phyloP scores from a whole-genome alignment of 2,329 filamentous ascomycete species.

The Ophiocordyceps unilateralis region DNA sequence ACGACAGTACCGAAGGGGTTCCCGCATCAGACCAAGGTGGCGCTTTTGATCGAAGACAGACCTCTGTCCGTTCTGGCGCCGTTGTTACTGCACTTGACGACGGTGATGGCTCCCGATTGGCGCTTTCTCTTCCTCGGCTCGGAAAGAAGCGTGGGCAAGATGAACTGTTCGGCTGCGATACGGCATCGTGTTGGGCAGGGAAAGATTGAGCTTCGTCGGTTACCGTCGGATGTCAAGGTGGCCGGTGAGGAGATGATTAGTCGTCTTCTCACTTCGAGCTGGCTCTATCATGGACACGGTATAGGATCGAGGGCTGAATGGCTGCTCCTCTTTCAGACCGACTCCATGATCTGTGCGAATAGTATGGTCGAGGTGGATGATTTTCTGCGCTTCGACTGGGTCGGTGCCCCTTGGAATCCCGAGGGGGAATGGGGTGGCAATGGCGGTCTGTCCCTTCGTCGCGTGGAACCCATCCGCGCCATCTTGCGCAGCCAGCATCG shows the following conservation, averaged over 20 bases:
- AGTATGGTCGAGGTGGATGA: constrained; percentile 27
- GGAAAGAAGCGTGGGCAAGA: constrained; percentile 21
- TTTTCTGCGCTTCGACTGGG: constrained; percentile 35
- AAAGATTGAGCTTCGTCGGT: constrained; percentile 32
- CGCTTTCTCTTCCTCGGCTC: constrained; percentile 39
- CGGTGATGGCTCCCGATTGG: constrained; percentile 39
- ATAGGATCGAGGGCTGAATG: constrained; percentile 34
- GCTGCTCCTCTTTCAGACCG: constrained; percentile 36
- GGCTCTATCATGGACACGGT: constrained; percentile 32
- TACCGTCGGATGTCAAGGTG: constrained; percentile 34
- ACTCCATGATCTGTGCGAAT: constrained; percentile 39
- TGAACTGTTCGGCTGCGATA: constrained; percentile 29
- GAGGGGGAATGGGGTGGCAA: constrained; percentile 28
- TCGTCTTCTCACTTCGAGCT: constrained; percentile 31
- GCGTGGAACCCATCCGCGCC: constrained; percentile 35
- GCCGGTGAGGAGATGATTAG: constrained; percentile 33
- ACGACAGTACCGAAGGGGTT: neutral
- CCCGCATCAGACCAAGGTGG: constrained; percentile 23
- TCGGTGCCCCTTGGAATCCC: constrained; percentile 31
- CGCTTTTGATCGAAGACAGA: constrained; percentile 37
- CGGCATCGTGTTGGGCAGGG: constrained; percentile 22
- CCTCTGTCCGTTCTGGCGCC: constrained; percentile 31
- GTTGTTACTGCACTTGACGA: constrained; percentile 37
- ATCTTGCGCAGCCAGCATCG: constrained; percentile 30
- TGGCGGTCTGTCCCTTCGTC: constrained; percentile 32